Evolutionary conservation across 768 basidiomycete species (phyloP).

Genomic region (Mycena amicta): DNA sequence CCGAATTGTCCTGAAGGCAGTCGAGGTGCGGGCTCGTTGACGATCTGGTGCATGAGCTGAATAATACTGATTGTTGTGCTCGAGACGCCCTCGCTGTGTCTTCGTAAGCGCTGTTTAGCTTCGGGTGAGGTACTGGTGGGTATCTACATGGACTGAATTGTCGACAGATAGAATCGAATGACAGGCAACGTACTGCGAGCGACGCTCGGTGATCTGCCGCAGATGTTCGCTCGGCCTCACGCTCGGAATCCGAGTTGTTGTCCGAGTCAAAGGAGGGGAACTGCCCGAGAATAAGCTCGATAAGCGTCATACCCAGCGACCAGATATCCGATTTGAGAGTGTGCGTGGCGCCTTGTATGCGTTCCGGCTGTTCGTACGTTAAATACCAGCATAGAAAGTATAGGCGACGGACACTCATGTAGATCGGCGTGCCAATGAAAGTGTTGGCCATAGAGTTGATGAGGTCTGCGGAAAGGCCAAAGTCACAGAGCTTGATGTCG

Average conservation of each 20-base stretch:
- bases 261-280: conserved; percentile 87
- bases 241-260: conserved; percentile 77
- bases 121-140: conserved; percentile 9
- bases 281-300: conserved; percentile 94
- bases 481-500: conserved; percentile 98
- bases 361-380: conserved; percentile 77
- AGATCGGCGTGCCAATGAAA: conserved; percentile 98
- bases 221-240: conserved; percentile 13
- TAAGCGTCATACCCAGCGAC: conserved; percentile 96
- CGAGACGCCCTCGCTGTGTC: conserved; percentile 90
- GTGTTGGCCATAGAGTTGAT: conserved; percentile 99
- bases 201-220: background rate
- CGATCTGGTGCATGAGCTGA: conserved; percentile 95
- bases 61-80: conserved; percentile 98
- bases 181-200: background rate
- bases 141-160: background rate
- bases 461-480: conserved; percentile 97
- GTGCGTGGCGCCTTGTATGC: conserved; percentile 98
- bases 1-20: conserved; percentile 74
- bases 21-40: conserved; percentile 95
- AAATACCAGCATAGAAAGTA: background rate
- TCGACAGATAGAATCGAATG: too few species aligned
- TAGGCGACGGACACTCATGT: conserved; percentile 89
- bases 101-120: conserved; percentile 25
- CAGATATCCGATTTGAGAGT: conserved; percentile 99